Evolutionary conservation across 352 stramenopile genomes (phyloP).

Genomic region (Globisporangium mamillatum): DNA sequence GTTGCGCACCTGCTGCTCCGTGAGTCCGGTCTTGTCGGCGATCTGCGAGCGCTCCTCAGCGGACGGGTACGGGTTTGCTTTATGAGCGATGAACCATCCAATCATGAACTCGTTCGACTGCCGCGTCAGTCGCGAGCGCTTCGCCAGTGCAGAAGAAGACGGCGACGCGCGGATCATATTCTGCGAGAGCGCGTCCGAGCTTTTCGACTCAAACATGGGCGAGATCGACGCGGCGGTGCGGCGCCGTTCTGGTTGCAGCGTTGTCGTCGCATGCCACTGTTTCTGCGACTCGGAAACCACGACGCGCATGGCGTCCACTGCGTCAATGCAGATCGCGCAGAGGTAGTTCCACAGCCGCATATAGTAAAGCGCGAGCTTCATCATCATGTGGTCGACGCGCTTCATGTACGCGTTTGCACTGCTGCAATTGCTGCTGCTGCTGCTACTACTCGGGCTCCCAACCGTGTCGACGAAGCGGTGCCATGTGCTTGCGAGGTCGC

Average conservation of each 20-base stretch:
- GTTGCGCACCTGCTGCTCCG: conserved; percentile 83
- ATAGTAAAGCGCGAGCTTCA: conserved; percentile 57
- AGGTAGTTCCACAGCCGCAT: conserved; percentile 57
- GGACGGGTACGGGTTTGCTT: conserved; percentile 80
- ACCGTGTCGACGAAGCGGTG: conserved; percentile 25
- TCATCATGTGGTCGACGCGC: conserved; percentile 44
- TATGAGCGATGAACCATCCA: conserved; percentile 85
- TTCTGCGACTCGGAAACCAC: conserved; percentile 23
- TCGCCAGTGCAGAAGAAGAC: conserved; percentile 18
- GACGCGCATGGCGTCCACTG: conserved; percentile 33
- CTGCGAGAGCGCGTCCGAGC: conserved; percentile 34
- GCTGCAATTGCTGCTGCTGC: background rate
- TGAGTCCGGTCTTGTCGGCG: conserved; percentile 59
- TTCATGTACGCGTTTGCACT: conserved; percentile 14
- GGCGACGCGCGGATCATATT: conserved; percentile 23
- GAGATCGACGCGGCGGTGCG: conserved; percentile 22
- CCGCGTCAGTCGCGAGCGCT: conserved; percentile 58
- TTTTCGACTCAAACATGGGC: conserved; percentile 33
- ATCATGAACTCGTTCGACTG: conserved; percentile 85
- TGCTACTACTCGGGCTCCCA: background rate
- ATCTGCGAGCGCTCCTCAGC: conserved; percentile 61
- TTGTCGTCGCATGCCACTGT: conserved; percentile 10
- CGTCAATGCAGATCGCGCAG: conserved; percentile 35
- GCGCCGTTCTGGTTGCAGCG: conserved; percentile 25
- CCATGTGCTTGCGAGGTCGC: conserved; percentile 26